A percentile compares a stretch with the other conserved stretches of the same genome.
Evolutionary conservation across 1,284 basidiomycete species (phyloP).

Genomic region (Ustilago nuda): DNA sequence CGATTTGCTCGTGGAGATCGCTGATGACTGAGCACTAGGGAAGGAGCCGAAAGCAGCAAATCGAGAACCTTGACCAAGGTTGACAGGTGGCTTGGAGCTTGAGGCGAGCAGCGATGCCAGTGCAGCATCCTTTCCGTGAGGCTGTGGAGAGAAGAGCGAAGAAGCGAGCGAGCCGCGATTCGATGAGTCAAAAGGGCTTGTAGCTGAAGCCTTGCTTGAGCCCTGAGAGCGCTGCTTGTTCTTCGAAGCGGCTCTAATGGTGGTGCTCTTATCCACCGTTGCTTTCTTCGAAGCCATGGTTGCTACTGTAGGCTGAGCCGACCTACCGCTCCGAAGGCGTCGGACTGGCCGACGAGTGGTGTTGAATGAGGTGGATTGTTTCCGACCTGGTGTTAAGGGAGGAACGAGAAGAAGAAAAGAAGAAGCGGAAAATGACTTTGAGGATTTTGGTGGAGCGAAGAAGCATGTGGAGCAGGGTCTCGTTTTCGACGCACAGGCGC

Average conservation of each 20-base stretch:
- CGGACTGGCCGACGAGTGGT: not conserved
- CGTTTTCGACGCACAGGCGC: constrained; percentile 11
- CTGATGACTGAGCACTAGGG: constrained; percentile 4
- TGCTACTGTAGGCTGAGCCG: not conserved
- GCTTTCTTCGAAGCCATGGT: constrained; percentile 36
- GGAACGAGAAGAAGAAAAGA: not conserved
- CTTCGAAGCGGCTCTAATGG: constrained; percentile 43
- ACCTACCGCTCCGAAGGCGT: not conserved
- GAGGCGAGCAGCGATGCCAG: constrained; percentile 38
- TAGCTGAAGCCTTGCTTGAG: constrained; percentile 6
- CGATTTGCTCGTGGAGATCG: not conserved
- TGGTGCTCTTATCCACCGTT: constrained; percentile 31
- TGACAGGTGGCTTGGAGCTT: constrained; percentile 31
- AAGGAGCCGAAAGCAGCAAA: constrained; percentile 37
- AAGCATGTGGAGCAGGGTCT: constrained; percentile 24
- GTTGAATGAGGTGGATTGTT: not conserved
- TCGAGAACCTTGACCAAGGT: constrained; percentile 23
- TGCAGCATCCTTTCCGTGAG: constrained; percentile 50
- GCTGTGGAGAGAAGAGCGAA: constrained; percentile 44
- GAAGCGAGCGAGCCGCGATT: constrained; percentile 35
- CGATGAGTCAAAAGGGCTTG: constrained; percentile 31
- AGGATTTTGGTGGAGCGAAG: constrained; percentile 6
- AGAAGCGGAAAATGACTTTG: constrained; percentile 8
- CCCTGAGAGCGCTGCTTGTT: constrained; percentile 39
- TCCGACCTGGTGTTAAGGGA: not conserved